phyloP scores from a whole-genome alignment of 495 filamentous ascomycete genomes.

The Aspergillus diversus region DNA sequence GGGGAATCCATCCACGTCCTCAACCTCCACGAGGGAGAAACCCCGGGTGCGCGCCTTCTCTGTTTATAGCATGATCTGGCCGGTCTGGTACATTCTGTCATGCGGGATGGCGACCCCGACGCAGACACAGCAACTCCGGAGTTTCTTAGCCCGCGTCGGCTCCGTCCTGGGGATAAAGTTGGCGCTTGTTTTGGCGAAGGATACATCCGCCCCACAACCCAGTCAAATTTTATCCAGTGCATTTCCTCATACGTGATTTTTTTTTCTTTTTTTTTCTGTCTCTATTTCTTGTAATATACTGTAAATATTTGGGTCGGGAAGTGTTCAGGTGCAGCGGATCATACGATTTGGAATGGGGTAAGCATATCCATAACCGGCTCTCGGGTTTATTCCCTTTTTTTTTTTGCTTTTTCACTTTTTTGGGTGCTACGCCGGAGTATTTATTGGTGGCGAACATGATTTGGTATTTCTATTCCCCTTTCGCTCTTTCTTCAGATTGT shows the following conservation, averaged over 20 bases:
- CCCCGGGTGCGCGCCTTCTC: constrained; percentile 37
- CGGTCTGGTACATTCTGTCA: constrained; percentile 46
- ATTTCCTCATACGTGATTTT: neutral
- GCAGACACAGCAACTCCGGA: constrained; percentile 36
- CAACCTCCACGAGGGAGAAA: constrained; percentile 13
- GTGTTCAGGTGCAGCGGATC: too few relatives aligned
- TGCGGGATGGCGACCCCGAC: constrained; percentile 39
- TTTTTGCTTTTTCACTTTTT: neutral
- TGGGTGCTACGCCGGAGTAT: neutral
- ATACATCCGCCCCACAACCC: constrained; percentile 2
- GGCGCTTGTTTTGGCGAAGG: constrained; percentile 41
- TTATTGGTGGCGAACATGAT: too few relatives aligned
- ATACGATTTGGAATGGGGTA: too few relatives aligned
- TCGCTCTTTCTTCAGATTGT: too few relatives aligned
- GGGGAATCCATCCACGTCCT: constrained; percentile 30
- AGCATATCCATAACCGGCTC: neutral
- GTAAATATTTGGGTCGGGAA: too few relatives aligned
- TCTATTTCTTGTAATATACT: too few relatives aligned
- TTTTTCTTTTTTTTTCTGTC: too few relatives aligned
- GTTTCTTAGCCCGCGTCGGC: constrained; percentile 35
- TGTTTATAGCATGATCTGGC: constrained; percentile 46
- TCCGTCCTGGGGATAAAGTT: constrained; percentile 43
- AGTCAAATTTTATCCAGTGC: neutral
- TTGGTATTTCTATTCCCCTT: too few relatives aligned
- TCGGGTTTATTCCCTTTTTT: neutral